Evolutionary conservation across 2,329 filamentous ascomycete species (phyloP).

Genomic region (Camptophora hylomeconis): DNA sequence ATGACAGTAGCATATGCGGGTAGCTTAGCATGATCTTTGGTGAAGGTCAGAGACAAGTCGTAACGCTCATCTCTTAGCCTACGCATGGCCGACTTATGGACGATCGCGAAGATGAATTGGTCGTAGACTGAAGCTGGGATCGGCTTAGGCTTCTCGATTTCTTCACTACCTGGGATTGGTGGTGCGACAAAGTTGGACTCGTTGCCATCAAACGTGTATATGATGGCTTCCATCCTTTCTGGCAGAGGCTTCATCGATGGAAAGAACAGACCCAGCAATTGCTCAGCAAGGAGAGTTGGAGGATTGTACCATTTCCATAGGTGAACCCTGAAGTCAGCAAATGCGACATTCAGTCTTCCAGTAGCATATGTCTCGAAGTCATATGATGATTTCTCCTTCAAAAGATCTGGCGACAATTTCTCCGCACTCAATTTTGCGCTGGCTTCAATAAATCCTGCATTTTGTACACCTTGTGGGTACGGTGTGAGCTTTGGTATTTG

Average conservation of each 20-base stretch:
- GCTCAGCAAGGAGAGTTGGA: slow-evolving; percentile 52
- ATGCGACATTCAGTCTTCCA: slow-evolving; percentile 84
- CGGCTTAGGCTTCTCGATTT: slow-evolving; percentile 49
- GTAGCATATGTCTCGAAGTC: slow-evolving; percentile 82
- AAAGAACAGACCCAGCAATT: slow-evolving; percentile 59
- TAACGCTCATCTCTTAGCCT: slow-evolving; percentile 82
- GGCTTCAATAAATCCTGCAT: slow-evolving; percentile 25
- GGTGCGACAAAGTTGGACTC: slow-evolving; percentile 65
- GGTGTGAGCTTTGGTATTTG: slow-evolving; percentile 35
- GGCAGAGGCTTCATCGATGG: slow-evolving; percentile 57
- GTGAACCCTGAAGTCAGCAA: slow-evolving; percentile 71
- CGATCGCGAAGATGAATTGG: slow-evolving; percentile 85
- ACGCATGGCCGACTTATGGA: slow-evolving; percentile 93
- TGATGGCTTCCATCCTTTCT: slow-evolving; percentile 62
- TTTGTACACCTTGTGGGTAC: slow-evolving; percentile 32
- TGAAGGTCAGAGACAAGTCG: slow-evolving; percentile 81
- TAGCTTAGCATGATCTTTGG: slow-evolving; percentile 84
- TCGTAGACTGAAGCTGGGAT: slow-evolving; percentile 55
- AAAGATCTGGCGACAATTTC: slow-evolving; percentile 40
- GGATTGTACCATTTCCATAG: slow-evolving; percentile 84
- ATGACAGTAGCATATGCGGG: slow-evolving; percentile 85
- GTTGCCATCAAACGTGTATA: slow-evolving; percentile 86
- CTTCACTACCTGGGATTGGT: slow-evolving; percentile 43
- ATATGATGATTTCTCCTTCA: slow-evolving; percentile 78
- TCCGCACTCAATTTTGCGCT: slow-evolving; percentile 26